These are phyloP conservation scores for Hippophae rhamnoides DNA, from an alignment of 306 rosid genomes.

Conservation along the genomic window DNA sequence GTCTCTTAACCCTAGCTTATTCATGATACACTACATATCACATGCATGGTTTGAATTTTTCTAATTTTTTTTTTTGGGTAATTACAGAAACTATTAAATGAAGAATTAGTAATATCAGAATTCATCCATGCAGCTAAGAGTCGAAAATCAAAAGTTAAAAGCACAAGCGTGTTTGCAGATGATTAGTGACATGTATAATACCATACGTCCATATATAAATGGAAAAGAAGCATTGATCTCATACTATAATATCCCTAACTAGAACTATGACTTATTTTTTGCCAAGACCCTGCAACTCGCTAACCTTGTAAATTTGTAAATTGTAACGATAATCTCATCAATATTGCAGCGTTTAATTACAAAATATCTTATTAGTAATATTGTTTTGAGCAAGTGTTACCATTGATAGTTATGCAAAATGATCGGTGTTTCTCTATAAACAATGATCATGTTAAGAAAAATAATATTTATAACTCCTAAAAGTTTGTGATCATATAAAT, in stretches of 20 bases:
- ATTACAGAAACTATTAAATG: conserved; percentile 36
- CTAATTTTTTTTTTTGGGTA: not conserved
- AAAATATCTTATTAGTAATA: too few species aligned
- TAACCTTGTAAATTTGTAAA: conserved; percentile 17
- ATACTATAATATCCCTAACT: too few species aligned
- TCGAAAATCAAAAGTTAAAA: conserved; percentile 7
- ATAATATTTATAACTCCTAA: too few species aligned
- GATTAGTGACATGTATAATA: conserved; percentile 17
- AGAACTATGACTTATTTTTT: not conserved
- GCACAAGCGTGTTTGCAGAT: not conserved
- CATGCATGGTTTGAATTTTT: not conserved
- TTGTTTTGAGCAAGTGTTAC: too few species aligned
- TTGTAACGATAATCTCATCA: not conserved
- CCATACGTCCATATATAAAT: conserved; percentile 26
- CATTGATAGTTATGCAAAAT: too few species aligned
- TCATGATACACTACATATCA: not conserved
- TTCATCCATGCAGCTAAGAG: conserved; percentile 40
- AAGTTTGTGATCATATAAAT: too few species aligned
- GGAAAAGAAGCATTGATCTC: conserved; percentile 26
- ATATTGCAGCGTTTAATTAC: not conserved
- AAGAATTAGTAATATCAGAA: conserved; percentile 34
- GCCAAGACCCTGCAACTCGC: conserved; percentile 3
- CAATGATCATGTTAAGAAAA: too few species aligned
- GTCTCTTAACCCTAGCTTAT: conserved; percentile 16
- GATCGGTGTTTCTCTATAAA: too few species aligned